Conservation (phyloP, 192 early-diverging fungal species). For the Tieghemiomyces parasiticus region DNA sequence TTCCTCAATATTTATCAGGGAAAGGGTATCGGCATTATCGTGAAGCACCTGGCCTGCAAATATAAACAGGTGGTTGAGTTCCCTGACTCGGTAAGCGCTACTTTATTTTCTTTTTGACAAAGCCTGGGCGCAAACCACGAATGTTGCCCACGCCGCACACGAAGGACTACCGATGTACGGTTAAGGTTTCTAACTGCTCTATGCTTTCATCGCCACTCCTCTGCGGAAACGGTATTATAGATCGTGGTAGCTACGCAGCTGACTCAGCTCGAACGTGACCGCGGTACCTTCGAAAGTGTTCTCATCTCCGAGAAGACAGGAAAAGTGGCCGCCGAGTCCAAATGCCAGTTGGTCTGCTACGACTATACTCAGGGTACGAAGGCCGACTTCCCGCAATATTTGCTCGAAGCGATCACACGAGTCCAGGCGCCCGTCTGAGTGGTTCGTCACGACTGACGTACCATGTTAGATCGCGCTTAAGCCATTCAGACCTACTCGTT, state of each 20-base stretch:
- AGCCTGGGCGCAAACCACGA: background rate
- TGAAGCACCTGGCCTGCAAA: constrained; percentile 23
- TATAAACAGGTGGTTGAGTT: constrained; percentile 27
- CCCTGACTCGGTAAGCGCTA: constrained; percentile 25
- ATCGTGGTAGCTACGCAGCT: constrained; percentile 19
- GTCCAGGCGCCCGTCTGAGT: constrained; percentile 8
- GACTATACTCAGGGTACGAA: constrained; percentile 23
- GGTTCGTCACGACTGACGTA: too few species aligned
- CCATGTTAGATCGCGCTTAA: too few species aligned
- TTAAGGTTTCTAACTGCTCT: background rate
- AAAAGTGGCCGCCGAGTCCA: constrained; percentile 21
- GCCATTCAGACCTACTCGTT: too few species aligned
- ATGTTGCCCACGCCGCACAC: too few species aligned
- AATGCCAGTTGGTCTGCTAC: constrained; percentile 21
- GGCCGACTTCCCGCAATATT: constrained; percentile 18
- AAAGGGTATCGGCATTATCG: constrained; percentile 24
- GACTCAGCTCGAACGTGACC: constrained; percentile 14
- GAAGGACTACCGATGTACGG: background rate
- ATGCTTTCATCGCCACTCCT: background rate
- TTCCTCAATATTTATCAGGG: constrained; percentile 12
- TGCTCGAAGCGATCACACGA: constrained; percentile 13
- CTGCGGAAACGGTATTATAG: background rate
- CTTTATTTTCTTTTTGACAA: background rate
- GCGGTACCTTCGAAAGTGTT: constrained; percentile 18
- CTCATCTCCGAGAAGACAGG: constrained; percentile 26